Conservation (phyloP, 2,329 filamentous ascomycete genomes). For the Penicillium sp. region DNA sequence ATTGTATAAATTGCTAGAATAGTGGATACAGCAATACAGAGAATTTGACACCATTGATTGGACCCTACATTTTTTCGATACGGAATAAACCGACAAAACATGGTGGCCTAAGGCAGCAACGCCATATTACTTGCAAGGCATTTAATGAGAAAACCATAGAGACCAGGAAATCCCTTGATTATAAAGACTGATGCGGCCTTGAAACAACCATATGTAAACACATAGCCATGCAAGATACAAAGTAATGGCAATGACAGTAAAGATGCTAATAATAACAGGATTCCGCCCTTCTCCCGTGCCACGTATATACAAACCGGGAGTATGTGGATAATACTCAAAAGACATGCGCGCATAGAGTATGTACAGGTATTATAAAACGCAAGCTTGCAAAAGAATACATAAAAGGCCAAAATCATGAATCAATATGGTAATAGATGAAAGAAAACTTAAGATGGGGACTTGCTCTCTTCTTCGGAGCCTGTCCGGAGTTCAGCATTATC, state of each 20-base stretch:
- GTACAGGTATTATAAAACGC: neutral
- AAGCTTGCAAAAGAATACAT: neutral
- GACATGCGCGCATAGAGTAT: neutral
- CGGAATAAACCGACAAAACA: no score
- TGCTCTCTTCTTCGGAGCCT: neutral
- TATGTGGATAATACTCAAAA: neutral
- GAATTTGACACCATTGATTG: no score
- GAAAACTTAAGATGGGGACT: neutral
- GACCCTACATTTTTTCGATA: no score
- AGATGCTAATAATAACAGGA: neutral
- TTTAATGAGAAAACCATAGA: neutral
- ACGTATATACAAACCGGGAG: constrained; percentile 3
- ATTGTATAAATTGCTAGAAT: no score
- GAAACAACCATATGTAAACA: neutral
- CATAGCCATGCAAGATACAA: neutral
- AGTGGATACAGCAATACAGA: no score
- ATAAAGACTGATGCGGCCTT: neutral
- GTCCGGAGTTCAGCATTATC: neutral
- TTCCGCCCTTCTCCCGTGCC: neutral
- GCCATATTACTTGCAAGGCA: neutral
- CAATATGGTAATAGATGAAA: neutral
- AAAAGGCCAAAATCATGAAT: neutral
- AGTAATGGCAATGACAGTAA: neutral
- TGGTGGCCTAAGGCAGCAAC: neutral
- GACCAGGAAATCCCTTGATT: neutral